Base-by-base conservation (phyloP, 2,329 filamentous ascomycete species). In the Paecilomyces sp. region DNA sequence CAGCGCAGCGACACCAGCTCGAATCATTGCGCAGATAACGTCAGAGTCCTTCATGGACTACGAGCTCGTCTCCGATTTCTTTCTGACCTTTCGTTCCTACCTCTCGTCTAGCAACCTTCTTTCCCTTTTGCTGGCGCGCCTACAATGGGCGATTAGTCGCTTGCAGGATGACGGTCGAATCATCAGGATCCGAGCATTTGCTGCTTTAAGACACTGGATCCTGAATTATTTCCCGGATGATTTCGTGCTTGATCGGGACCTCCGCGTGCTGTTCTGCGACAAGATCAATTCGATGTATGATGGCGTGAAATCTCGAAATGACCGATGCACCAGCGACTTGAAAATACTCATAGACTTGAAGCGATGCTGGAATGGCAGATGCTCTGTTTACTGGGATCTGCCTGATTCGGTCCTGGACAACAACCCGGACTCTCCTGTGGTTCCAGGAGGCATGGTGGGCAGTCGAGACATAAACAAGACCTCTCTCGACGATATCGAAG, bases 11-110 rank as follows among this genome's bases (percentile, higher is more conserved):
- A 97, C 92, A 0, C 92, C 93, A 1, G 88, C 92, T 2, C 88
- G 94, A 12, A 85, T 99, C 41, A 90, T 99, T 56, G 92, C 93
- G 12, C 92, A 99, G 75, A 97, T 99, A 63, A 97, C 94, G 0
- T 97, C 94, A 0, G 91, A 94, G 15, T 92, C 87, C 56, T 97
- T 97, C 71, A 85, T 99, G 69, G 93, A 99, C 73, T 99, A 99
- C 72, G 93, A 97, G 69, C 83, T 99, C 4, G 85, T 99, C 3
- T 97, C 94, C 1, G 94, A 99, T 74, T 99, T 99, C 76, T 99
- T 99, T 70, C 84, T 99, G 24, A 97, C 94, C 0, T 99, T 91
- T 70, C 90, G 94, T 55, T 85, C 89, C 2, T 99, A 97, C 70
- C 80, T 99, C 61, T 87, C 90, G 12, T 81, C 89, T 0, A 80